These are phyloP conservation scores for Pharus latifolius DNA, from an alignment of 176 grass and related monocot genomes.

Conservation along the genomic window DNA sequence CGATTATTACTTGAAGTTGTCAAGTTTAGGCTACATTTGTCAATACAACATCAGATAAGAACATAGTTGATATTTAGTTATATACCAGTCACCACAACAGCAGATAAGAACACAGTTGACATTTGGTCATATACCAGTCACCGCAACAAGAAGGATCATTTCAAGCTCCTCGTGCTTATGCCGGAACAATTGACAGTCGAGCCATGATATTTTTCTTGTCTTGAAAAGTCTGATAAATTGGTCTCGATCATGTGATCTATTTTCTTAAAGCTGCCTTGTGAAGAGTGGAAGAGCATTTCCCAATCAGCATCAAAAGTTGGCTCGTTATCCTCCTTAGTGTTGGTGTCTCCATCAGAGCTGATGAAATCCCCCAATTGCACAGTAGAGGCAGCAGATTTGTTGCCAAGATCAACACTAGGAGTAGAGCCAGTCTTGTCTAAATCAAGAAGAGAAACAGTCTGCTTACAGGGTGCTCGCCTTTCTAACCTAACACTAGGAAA, in stretches of 20 bases:
- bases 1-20: not conserved
- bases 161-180: slow-evolving; percentile 20
- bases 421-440: not conserved
- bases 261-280: not conserved
- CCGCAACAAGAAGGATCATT: not conserved
- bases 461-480: not conserved
- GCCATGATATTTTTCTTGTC: not conserved
- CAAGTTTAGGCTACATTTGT: not conserved
- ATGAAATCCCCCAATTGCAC: slow-evolving; percentile 22
- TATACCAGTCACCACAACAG: not conserved
- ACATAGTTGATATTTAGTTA: not conserved
- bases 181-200: not conserved
- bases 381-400: not conserved
- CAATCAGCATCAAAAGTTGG: not conserved
- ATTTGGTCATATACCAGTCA: not conserved
- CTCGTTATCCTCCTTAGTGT: not conserved
- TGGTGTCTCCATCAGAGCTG: not conserved
- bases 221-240: slow-evolving; percentile 25
- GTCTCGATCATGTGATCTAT: slow-evolving; percentile 30
- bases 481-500: slow-evolving; percentile 25
- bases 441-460: not conserved
- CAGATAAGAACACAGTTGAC: not conserved
- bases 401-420: not conserved
- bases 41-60: not conserved
- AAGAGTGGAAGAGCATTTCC: not conserved